phyloP scores from a whole-genome alignment of 2,329 filamentous ascomycete genomes.

The Trichoderma citrinoviride region DNA sequence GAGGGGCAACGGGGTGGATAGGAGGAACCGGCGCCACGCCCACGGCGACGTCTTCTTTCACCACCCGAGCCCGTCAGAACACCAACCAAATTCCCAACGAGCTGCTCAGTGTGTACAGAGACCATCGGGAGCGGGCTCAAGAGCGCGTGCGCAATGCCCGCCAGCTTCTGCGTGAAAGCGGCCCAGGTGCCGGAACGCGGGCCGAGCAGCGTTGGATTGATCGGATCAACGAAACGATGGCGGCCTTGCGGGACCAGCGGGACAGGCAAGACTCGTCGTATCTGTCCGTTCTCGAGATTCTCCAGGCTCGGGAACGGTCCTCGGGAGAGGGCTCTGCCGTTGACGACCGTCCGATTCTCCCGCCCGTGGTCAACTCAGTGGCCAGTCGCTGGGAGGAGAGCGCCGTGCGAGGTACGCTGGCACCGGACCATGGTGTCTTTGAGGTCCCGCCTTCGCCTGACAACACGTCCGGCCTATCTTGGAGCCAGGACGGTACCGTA shows the following conservation, averaged over 20 bases:
- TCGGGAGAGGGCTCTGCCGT: constrained; percentile 35
- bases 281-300: constrained; percentile 39
- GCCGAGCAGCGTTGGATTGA: constrained; percentile 37
- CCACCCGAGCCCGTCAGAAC: constrained; percentile 34
- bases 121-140: constrained; percentile 37
- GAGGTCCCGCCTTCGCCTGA: constrained; percentile 48
- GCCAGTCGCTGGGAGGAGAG: constrained; percentile 41
- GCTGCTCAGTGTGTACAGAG: constrained; percentile 39
- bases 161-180: constrained; percentile 33
- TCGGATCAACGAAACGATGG: constrained; percentile 37
- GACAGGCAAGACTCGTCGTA: constrained; percentile 39
- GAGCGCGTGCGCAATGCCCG: constrained; percentile 37
- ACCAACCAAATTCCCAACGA: constrained; percentile 41
- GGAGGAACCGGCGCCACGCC: constrained; percentile 22
- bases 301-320: constrained; percentile 37
- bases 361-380: constrained; percentile 40
- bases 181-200: constrained; percentile 22
- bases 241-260: constrained; percentile 37
- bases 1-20: constrained; percentile 20
- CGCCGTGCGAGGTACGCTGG: constrained; percentile 34
- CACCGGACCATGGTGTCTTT: constrained; percentile 41
- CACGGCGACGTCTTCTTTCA: constrained; percentile 28
- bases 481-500: constrained; percentile 59
- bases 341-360: constrained; percentile 38
- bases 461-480: constrained; percentile 60